phyloP scores from a whole-genome alignment of 352 stramenopile genomes.

The Globisporangium mamillatum region DNA sequence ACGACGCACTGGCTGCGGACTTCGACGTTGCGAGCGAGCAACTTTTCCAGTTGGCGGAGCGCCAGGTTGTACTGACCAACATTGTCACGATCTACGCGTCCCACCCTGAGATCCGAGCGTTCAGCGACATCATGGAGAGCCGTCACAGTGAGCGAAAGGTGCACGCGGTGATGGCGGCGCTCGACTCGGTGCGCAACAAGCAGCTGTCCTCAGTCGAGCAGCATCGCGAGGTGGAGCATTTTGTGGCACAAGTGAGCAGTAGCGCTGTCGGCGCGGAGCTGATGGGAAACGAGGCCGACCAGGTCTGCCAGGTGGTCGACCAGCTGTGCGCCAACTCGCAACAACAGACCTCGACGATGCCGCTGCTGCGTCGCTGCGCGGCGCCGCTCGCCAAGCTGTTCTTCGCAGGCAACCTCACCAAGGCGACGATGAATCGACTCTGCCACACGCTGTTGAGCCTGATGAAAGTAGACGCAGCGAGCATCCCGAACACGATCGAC shows the following conservation, averaged over 20 bases:
- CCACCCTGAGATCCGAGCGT: slow-evolving; percentile 39
- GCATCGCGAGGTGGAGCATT: slow-evolving; percentile 51
- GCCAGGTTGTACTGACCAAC: slow-evolving; percentile 33
- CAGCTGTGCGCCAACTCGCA: slow-evolving; percentile 45
- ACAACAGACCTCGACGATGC: slow-evolving; percentile 30
- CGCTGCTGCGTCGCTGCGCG: slow-evolving; percentile 43
- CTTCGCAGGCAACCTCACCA: slow-evolving; percentile 41
- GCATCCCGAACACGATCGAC: slow-evolving; percentile 33
- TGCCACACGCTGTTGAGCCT: slow-evolving; percentile 68
- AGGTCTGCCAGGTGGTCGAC: slow-evolving; percentile 38
- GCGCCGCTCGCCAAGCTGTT: slow-evolving; percentile 39
- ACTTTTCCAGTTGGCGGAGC: slow-evolving; percentile 37
- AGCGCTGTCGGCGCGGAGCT: background rate
- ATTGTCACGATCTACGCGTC: slow-evolving; percentile 54
- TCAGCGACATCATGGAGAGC: slow-evolving; percentile 40
- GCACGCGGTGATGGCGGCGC: slow-evolving; percentile 22
- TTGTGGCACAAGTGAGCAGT: slow-evolving; percentile 28
- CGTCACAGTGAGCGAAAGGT: slow-evolving; percentile 32
- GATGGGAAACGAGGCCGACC: slow-evolving; percentile 20
- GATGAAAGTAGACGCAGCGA: slow-evolving; percentile 48
- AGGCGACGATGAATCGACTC: slow-evolving; percentile 51
- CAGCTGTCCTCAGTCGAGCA: slow-evolving; percentile 40
- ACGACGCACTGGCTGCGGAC: slow-evolving; percentile 40
- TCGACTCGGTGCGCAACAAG: slow-evolving; percentile 41
- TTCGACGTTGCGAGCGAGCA: slow-evolving; percentile 30